Evolutionary conservation across 306 rosid species (phyloP).

Genomic region (Myrica gale): DNA sequence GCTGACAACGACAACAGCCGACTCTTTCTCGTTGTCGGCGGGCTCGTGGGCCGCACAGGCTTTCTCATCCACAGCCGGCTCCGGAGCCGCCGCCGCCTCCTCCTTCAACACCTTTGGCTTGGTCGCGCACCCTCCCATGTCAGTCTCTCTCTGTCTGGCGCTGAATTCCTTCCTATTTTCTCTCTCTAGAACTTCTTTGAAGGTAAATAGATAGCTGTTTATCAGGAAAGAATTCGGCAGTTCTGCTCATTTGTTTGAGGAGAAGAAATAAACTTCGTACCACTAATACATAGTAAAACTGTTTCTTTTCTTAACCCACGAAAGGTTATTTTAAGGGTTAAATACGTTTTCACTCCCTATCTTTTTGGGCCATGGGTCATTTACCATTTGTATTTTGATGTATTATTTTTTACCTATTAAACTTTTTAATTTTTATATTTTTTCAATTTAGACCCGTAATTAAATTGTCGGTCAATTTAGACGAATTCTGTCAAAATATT

Average conservation of each 20-base stretch:
- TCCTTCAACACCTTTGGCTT: slow-evolving; percentile 50
- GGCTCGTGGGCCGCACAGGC: background rate
- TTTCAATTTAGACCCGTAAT: no score
- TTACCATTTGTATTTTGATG: no score
- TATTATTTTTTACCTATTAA: no score
- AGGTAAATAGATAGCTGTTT: background rate
- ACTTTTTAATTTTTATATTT: no score
- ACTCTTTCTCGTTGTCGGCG: background rate
- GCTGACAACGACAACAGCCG: background rate
- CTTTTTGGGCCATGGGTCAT: no score
- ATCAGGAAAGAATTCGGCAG: slow-evolving; percentile 20
- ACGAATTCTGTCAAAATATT: no score
- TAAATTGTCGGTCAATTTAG: no score
- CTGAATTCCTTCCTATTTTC: background rate
- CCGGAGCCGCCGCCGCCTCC: slow-evolving; percentile 22
- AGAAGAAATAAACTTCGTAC: slow-evolving; percentile 14
- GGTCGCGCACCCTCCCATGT: slow-evolving; percentile 71
- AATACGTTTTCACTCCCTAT: no score
- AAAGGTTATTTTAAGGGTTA: background rate
- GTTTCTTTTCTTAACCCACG: background rate
- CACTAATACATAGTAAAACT: background rate
- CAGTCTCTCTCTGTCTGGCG: background rate
- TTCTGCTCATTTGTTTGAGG: slow-evolving; percentile 26
- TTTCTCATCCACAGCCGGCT: slow-evolving; percentile 27
- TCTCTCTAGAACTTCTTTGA: background rate